A percentile compares a stretch with the other conserved stretches of the same genome.
These are phyloP conservation scores for Eucalyptus melliodora DNA, from an alignment of 345 rosid genomes.

Conservation along the genomic window DNA sequence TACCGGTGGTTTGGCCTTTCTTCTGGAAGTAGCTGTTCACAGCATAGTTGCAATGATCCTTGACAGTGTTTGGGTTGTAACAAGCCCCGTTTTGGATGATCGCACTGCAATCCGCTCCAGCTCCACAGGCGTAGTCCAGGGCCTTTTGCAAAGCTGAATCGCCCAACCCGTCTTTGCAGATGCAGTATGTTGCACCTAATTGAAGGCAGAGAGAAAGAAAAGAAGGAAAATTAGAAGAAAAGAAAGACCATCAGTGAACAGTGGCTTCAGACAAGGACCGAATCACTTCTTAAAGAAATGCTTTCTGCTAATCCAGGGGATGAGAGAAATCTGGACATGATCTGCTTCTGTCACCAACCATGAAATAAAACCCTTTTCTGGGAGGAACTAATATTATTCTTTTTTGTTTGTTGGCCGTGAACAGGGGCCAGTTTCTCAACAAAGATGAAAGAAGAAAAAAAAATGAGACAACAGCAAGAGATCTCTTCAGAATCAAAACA, in stretches of 20 bases:
- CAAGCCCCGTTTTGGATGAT: conserved; percentile 64
- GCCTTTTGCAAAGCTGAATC: conserved; percentile 51
- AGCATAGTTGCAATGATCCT: conserved; percentile 82
- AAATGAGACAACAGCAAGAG: background rate
- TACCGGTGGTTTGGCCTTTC: conserved; percentile 35
- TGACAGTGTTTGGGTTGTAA: conserved; percentile 71
- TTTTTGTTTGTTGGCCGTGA: background rate
- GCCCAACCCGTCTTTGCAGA: conserved; percentile 59
- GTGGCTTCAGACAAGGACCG: background rate
- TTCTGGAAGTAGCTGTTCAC: conserved; percentile 82
- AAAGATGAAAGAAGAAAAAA: background rate
- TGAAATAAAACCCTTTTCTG: background rate
- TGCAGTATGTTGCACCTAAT: conserved; percentile 54
- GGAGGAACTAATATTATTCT: background rate
- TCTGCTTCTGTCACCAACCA: background rate
- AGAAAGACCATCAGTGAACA: background rate
- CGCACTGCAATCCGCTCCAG: conserved; percentile 56
- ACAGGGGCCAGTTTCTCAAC: background rate
- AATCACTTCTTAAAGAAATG: background rate
- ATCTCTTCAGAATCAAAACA: background rate
- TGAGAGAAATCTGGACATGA: background rate
- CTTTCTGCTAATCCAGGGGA: background rate
- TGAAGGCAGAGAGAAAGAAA: background rate
- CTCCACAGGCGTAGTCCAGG: conserved; percentile 88
- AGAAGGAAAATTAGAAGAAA: background rate